These are phyloP conservation scores for Umbelopsis sp. DNA, from an alignment of 192 early-diverging fungal genomes.

Conservation along the genomic window DNA sequence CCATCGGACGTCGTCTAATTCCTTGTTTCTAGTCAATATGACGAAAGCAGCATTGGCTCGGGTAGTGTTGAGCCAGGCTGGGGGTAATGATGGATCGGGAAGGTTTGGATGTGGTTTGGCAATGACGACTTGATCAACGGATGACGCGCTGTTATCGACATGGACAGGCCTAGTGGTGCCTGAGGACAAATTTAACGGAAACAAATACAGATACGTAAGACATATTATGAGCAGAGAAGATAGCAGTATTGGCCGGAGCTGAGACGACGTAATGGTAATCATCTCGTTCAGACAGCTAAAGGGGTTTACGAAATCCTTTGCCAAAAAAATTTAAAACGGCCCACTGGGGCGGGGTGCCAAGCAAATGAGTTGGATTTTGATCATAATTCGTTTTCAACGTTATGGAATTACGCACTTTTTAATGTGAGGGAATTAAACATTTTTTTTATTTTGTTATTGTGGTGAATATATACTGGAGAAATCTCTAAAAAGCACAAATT, in stretches of 20 bases:
- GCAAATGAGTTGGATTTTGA: not conserved
- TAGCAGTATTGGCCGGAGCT: slow-evolving; percentile 5
- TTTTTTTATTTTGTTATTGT: not conserved
- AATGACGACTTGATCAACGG: not conserved
- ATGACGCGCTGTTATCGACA: slow-evolving; percentile 14
- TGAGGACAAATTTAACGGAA: slow-evolving; percentile 3
- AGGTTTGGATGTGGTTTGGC: slow-evolving; percentile 24
- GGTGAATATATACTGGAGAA: not conserved
- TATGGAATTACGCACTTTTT: not conserved
- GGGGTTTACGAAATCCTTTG: no score
- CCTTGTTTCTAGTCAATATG: slow-evolving; percentile 75
- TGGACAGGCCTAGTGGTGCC: not conserved
- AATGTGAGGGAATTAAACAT: not conserved
- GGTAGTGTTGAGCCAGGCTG: slow-evolving; percentile 34
- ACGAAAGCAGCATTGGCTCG: slow-evolving; percentile 69
- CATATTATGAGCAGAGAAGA: not conserved
- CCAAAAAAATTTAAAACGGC: no score
- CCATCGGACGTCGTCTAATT: slow-evolving; percentile 60
- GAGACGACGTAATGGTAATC: slow-evolving; percentile 16
- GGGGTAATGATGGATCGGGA: slow-evolving; percentile 15
- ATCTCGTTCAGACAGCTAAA: not conserved
- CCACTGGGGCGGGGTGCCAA: no score
- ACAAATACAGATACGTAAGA: not conserved
- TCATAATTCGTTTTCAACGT: not conserved
- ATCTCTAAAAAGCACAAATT: not conserved